Evolutionary conservation across 129 eudicot genomes (phyloP), one percentile per base, ranked within the genome.

Genomic region (Deinandra increscens): DNA sequence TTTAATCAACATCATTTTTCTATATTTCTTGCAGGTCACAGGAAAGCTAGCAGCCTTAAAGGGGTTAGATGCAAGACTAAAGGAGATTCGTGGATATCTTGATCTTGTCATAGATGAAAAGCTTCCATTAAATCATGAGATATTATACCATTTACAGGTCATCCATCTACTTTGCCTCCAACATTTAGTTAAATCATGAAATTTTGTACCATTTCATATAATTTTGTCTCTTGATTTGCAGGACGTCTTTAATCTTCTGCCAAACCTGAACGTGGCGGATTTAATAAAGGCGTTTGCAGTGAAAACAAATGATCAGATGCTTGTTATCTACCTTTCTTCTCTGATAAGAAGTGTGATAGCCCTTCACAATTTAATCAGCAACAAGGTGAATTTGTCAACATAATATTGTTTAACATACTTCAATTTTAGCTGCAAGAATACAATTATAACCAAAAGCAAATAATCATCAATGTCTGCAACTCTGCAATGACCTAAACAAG

Each of bases 281-380:
- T 74, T 91, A 70, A 81, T 91, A 10, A 91, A 91, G 84, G 84
- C 97, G 73, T 91, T 91, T 72, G 73, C 96, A 88, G 97, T 88
- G 78, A 91, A 91, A 86, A 91, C 97, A 53, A 91, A 91, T 69
- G 97, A 91, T 73, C 91, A 88, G 91, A 91, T 91, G 97, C 76
- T 91, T 79, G 97, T 91, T 51, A 91, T 91, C 34, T 91, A 91
- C 65, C 88, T 91, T 50, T 91, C 97, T 19, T 91, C 97, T 42
- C 82, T 91, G 33, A 91, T 91, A 82, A 70, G 97, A 59, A 91
- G 97, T 82, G 95, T 91, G 60, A 87, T 91, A 45, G 97, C 97
- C 7, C 96, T 91, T 72, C 97, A 91, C 77, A 91, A 88, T 75
- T 77, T 91, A 88, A 91, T 91, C 79, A 91, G 88, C 74, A 91